phyloP scores from a whole-genome alignment of 305 asterid species.

The Fraxinus dipetala region DNA sequence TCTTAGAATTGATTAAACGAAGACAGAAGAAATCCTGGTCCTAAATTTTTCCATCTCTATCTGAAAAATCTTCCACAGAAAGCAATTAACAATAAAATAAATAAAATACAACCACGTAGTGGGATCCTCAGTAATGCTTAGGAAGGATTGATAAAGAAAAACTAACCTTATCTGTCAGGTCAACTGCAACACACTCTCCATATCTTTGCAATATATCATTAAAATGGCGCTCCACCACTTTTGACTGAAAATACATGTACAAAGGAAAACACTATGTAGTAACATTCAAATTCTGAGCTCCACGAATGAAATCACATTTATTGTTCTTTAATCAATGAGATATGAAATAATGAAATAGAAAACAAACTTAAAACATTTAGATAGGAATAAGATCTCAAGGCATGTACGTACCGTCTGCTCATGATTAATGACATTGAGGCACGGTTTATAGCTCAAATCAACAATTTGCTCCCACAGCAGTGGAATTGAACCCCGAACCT shows the following conservation, averaged over 20 bases:
- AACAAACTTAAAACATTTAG: background rate
- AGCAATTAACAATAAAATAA: background rate
- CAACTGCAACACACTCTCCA: constrained; percentile 79
- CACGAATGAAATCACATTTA: background rate
- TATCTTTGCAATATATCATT: constrained; percentile 84
- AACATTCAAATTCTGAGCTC: background rate
- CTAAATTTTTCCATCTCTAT: background rate
- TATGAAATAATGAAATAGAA: background rate
- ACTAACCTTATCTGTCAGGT: constrained; percentile 83
- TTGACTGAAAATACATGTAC: constrained; percentile 48
- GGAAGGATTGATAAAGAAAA: background rate
- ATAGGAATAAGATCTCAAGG: background rate
- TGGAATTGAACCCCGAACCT: constrained; percentile 60
- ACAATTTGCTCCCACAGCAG: constrained; percentile 78
- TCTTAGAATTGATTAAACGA: background rate
- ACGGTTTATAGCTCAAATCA: constrained; percentile 96
- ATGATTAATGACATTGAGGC: constrained; percentile 64
- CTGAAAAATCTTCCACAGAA: background rate
- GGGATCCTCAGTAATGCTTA: constrained; percentile 1
- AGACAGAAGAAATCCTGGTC: background rate
- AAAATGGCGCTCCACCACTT: constrained; percentile 87
- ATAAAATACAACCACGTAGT: background rate
- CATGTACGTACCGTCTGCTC: constrained; percentile 41
- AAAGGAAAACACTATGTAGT: background rate
- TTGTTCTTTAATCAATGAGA: background rate